Evolutionary conservation across 208 protist genomes (phyloP).

Genomic region (Trypanosoma theileri): DNA sequence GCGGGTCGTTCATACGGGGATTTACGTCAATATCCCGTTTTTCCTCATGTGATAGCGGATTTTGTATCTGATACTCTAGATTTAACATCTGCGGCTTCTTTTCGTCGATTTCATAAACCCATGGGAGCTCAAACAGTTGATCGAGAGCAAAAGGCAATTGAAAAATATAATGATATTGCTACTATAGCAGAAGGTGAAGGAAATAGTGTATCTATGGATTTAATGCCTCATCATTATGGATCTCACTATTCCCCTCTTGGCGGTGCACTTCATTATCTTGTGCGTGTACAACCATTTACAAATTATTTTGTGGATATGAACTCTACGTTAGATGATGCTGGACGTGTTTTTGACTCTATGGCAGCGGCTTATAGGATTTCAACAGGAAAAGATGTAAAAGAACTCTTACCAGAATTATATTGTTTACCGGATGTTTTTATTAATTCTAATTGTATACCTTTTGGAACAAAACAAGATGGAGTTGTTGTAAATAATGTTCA

Average conservation of each 20-base stretch:
- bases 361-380: constrained; percentile 28
- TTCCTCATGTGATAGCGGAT: constrained; percentile 86
- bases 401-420: constrained; percentile 90
- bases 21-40: constrained; percentile 85
- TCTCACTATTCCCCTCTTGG: constrained; percentile 90
- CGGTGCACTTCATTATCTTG: constrained; percentile 86
- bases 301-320: constrained; percentile 46
- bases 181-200: constrained; percentile 5
- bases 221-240: constrained; percentile 85
- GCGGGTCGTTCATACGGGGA: constrained; percentile 82
- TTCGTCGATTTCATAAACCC: constrained; percentile 83
- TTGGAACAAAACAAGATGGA: constrained; percentile 53
- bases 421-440: constrained; percentile 56
- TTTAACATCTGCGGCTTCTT: constrained; percentile 43
- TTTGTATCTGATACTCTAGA: constrained; percentile 64
- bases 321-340: constrained; percentile 33
- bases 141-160: constrained; percentile 42
- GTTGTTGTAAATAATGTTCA: constrained; percentile 68
- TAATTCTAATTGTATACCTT: constrained; percentile 50
- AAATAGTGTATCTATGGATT: constrained; percentile 26
- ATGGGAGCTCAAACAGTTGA: constrained; percentile 79
- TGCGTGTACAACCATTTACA: constrained; percentile 94
- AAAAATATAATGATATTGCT: constrained; percentile 49
- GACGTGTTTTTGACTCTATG: constrained; percentile 41
- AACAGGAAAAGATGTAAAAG: constrained; percentile 77